phyloP scores from a whole-genome alignment of 2,329 filamentous ascomycete species.

The Pseudocercospora crystallina region DNA sequence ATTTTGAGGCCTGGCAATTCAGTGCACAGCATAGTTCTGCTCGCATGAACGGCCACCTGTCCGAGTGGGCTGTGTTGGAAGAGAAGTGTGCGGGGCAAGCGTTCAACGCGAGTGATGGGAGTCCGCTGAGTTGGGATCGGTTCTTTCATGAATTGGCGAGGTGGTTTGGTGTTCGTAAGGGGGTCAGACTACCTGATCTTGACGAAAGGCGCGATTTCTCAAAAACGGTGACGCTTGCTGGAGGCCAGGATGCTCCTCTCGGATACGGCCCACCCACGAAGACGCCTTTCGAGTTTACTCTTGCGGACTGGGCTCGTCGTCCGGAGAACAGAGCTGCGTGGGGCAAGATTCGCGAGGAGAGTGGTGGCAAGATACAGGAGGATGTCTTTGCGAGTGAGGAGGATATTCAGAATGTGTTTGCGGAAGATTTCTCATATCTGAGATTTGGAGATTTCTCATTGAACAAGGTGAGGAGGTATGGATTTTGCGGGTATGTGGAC shows the following conservation, averaged over 20 bases:
- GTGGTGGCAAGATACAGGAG: not conserved
- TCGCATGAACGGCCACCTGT: conserved; percentile 48
- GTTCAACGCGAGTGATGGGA: conserved; percentile 50
- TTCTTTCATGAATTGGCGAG: conserved; percentile 7
- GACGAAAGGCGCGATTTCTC: conserved; percentile 1
- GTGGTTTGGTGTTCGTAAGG: conserved; percentile 3
- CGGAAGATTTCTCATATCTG: conserved; percentile 1
- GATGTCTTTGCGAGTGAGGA: not conserved
- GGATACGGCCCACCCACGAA: conserved; percentile 3
- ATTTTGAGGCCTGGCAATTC: conserved; percentile 45
- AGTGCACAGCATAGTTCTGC: conserved; percentile 42
- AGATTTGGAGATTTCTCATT: not conserved
- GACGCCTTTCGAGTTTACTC: not conserved
- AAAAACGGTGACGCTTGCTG: not conserved
- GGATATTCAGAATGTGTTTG: conserved; percentile 1
- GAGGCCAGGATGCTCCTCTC: conserved; percentile 3
- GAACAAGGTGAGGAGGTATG: conserved; percentile 6
- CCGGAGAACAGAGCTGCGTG: conserved; percentile 1
- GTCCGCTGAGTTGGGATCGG: conserved; percentile 44
- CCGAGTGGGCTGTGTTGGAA: conserved; percentile 49
- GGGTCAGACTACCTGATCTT: not conserved
- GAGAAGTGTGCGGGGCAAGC: conserved; percentile 42
- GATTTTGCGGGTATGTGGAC: conserved; percentile 9
- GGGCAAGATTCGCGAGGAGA: not conserved
- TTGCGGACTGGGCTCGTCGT: conserved; percentile 1